Base-by-base conservation (phyloP, 1,139 yeast genomes). In the Yamadazyma atmosphaerica region DNA sequence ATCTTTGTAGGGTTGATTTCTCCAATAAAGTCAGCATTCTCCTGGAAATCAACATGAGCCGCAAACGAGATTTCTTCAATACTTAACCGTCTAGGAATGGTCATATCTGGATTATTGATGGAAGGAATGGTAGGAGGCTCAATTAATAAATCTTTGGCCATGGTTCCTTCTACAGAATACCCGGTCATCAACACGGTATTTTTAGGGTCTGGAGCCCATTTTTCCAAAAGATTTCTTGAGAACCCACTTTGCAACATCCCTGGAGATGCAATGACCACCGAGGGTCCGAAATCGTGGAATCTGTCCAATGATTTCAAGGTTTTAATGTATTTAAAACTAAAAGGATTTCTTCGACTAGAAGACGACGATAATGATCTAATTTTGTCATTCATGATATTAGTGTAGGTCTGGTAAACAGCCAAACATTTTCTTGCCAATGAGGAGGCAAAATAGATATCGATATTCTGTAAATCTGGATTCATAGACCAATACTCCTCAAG, bases 191-290 rank as follows among this genome's bases (percentile, higher is more conserved):
- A 78, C 21, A 89, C 82, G 2, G 95, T 73, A 53, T 92, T 92
- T 54, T 88, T 85, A 3, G 95, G 86, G 54, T 92, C 98, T 0
- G 98, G 98, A 1, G 96, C 92, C 99, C 99, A 92, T 58, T 85
- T 79, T 56, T 92, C 99, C 29, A 92, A 70, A 33, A 92, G 70
- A 50, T 87, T 95, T 52, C 99, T 74, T 0, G 97, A 89, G 2
- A 90, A 83, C 46, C 98, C 98, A 54, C 86, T 90, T 58, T 92
- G 98, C 36, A 92, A 71, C 98, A 92, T 92, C 59, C 99, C 98
- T 0, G 98, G 99, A 32, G 95, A 81, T 0, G 98, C 98, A 30
- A 92, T 79, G 63, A 94, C 92, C 24, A 92, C 98, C 50, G 96
- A 87, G 1, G 98, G 97, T 0, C 96, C 96, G 51, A 88, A 77